Evolutionary conservation across 1,139 yeast genomes (phyloP), one percentile per base, ranked within the genome.

Genomic region (Hansenula sp.): DNA sequence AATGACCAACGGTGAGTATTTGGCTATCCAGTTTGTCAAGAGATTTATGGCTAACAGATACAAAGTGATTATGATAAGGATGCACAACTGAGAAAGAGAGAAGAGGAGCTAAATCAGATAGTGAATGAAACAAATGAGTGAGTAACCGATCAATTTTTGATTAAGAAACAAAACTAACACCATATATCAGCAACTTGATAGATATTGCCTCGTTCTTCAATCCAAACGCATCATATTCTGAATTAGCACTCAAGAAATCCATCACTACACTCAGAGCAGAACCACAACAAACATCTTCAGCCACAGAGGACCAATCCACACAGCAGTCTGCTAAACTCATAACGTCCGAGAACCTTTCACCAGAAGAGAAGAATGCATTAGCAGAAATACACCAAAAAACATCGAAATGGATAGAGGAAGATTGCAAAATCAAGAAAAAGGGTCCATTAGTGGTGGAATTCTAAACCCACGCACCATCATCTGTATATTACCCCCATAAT

Each of bases 71-170:
- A 59, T 41, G 59, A 57, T 38, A 56, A 51, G 34, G 61, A 57
- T 20, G 60, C 60, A 13, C 57, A 58, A 29, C 51, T 59, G 32
- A 51, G 56, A 34, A 44, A 51, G 3, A 49, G 69, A 36, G 68
- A 64, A 29, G 60, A 59, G 20, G 63, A 64, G 37, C 46, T 66
- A 29, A 59, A 61, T 36, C 57, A 57, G n/a, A 65, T 66, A 35
- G 71, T 66, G 14, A 53, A 60, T 21, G 64, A 55, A 34, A 64
- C 69, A 10, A 66, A 63, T 37, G 70, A 65, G 50, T 57, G 52
- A 38, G 51, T 60, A 29, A 12, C 6, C 6, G 6, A 21, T 6
- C 13, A 6, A 4, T 8, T 17, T 19, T 4, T 12, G 3, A 6
- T 5, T 19, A 13, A 13, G 22, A 14, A 12, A 3, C 18, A 4